These are phyloP conservation scores for Melampsora americana DNA, from an alignment of 1,284 basidiomycete species.

Conservation along the genomic window DNA sequence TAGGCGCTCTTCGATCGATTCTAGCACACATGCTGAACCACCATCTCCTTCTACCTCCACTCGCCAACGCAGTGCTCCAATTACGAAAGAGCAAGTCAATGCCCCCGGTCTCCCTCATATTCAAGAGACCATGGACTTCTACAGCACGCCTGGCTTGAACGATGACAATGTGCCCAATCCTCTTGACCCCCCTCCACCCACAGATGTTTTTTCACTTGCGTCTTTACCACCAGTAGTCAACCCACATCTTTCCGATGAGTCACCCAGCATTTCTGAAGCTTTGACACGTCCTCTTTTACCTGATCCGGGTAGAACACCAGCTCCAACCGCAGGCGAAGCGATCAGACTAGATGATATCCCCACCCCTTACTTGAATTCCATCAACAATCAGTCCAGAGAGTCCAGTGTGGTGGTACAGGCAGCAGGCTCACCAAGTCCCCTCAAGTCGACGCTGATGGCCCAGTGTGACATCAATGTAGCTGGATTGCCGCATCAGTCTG, in stretches of 20 bases:
- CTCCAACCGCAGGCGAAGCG: slow-evolving; percentile 19
- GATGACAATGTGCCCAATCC: slow-evolving; percentile 18
- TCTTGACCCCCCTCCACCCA: slow-evolving; percentile 33
- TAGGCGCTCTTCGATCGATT: slow-evolving; percentile 37
- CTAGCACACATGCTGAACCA: slow-evolving; percentile 43
- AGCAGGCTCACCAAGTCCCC: slow-evolving; percentile 27
- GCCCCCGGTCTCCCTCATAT: slow-evolving; percentile 42
- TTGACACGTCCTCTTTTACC: slow-evolving; percentile 8
- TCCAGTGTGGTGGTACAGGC: slow-evolving; percentile 29
- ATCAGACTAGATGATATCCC: slow-evolving; percentile 39
- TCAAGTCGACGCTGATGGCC: slow-evolving; percentile 6
- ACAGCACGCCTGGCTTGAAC: background rate
- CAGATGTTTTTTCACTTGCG: slow-evolving; percentile 2
- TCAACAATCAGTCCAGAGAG: slow-evolving; percentile 10
- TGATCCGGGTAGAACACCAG: slow-evolving; percentile 33
- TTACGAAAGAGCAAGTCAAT: slow-evolving; percentile 44
- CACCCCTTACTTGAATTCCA: slow-evolving; percentile 12
- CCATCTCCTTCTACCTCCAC: slow-evolving; percentile 44
- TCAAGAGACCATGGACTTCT: slow-evolving; percentile 17
- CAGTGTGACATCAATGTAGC: background rate
- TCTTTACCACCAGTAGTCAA: background rate
- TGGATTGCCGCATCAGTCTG: background rate
- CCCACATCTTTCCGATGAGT: slow-evolving; percentile 8
- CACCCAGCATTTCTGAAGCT: slow-evolving; percentile 24
- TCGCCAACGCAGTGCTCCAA: slow-evolving; percentile 42